Evolutionary conservation across 2,329 filamentous ascomycete genomes (phyloP).

Genomic region (Pestalotiopsis sp.): DNA sequence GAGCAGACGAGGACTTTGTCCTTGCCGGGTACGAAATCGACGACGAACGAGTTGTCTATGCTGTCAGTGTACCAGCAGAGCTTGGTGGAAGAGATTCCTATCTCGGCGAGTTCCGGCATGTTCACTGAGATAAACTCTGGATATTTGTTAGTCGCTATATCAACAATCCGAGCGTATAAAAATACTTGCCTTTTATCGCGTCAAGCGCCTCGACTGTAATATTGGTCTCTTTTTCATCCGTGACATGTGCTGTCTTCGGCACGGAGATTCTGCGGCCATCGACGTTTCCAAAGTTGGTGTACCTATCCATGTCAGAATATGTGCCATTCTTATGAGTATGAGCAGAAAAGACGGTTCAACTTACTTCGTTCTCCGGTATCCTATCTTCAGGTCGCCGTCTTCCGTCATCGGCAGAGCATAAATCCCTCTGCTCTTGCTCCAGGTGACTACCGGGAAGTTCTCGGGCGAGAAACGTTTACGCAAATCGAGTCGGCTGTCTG

Average conservation of each 20-base stretch:
- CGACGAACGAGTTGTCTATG: conserved; percentile 54
- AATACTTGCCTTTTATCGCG: conserved; percentile 31
- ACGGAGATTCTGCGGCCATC: conserved; percentile 33
- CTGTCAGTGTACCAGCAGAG: conserved; percentile 62
- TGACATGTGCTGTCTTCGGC: conserved; percentile 39
- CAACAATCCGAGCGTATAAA: conserved; percentile 5
- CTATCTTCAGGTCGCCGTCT: conserved; percentile 48
- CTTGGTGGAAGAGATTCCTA: conserved; percentile 40
- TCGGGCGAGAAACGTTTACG: conserved; percentile 41
- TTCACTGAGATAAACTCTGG: conserved; percentile 37
- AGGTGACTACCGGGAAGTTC: conserved; percentile 47
- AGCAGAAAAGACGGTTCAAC: neutral
- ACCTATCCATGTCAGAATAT: conserved; percentile 19
- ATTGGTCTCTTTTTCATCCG: conserved; percentile 12
- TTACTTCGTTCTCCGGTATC: conserved; percentile 49
- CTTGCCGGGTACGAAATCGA: conserved; percentile 38
- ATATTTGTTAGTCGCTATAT: neutral
- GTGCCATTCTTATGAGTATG: neutral
- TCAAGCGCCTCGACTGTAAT: conserved; percentile 30
- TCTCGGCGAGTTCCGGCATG: conserved; percentile 42
- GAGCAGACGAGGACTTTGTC: conserved; percentile 58
- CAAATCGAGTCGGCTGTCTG: conserved; percentile 30
- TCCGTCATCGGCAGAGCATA: conserved; percentile 50
- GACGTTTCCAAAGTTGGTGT: conserved; percentile 36
- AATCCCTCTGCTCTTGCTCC: conserved; percentile 36